Evolutionary conservation across 805 yeast species (phyloP), one percentile per base, ranked within the genome.

Genomic region (Candida ulmi): DNA sequence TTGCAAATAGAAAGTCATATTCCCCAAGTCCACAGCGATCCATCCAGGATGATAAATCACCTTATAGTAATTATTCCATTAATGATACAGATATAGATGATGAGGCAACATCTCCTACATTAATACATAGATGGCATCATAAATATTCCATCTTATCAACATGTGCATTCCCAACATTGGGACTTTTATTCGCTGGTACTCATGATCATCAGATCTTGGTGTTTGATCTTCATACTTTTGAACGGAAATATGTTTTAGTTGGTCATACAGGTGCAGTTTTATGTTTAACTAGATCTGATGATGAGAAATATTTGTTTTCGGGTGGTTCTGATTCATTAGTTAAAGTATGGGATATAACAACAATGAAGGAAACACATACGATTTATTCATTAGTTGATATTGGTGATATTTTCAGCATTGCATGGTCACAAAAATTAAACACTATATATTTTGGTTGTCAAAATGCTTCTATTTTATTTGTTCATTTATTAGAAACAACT

Each of bases 251-350:
- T 29, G 68, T 65, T 9, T 61, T 85, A 17, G 67, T 67, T 6
- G 86, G 85, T n/a, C 87, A 82, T 52, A 63, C 73, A 0, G 83
- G 88, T 0, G 74, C 88, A n/a, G 86, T 91, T 2, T 65, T 88
- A 28, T 81, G 93, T 52, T 57, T 91, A 43, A 63, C 77, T 18
- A 63, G 75, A 33, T 73, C 79, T 11, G 58, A 62, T 4, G 65
- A 65, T 45, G 88, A 78, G 50, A 65, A 70, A 33, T 71, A 64
- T 35, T 68, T 91, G 29, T 83, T 93, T 52, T 78, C 93, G 28
- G 96, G 93, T 3, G 91, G 95, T 2, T 80, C 93, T 8, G 98
- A 91, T 57, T 88, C 97, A 2, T 65, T 91, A 35, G 82, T 91
- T 25, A 85, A 88, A 55, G 78, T 88, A 2, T 93, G 96, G 95